Evolutionary conservation across 176 grass and related monocot genomes (phyloP).

Genomic region (Typha latifolia): DNA sequence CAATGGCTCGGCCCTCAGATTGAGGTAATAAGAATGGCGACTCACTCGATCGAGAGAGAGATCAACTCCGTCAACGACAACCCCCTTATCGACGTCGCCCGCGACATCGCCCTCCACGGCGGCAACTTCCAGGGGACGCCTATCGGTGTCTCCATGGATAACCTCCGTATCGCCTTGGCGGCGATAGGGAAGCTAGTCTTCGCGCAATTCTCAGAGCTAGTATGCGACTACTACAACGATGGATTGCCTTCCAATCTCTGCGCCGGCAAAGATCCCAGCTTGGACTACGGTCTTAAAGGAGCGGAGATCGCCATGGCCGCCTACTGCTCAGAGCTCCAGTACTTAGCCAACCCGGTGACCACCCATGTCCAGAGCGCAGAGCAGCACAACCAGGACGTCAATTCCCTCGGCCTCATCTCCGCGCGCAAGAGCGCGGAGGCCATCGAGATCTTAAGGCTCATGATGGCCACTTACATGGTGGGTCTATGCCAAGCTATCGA

Average conservation of each 20-base stretch:
- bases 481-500: conserved; percentile 20
- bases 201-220: conserved; percentile 20
- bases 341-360: conserved; percentile 19
- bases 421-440: conserved; percentile 23
- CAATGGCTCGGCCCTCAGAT: conserved; percentile 22
- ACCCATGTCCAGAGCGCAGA: conserved; percentile 28
- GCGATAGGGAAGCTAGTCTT: conserved; percentile 19
- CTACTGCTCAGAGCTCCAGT: conserved; percentile 25
- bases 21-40: conserved; percentile 7
- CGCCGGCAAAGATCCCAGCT: conserved; percentile 11
- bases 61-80: conserved; percentile 29
- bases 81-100: conserved; percentile 21
- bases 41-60: conserved; percentile 21
- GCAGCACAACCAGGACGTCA: conserved; percentile 27
- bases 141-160: conserved; percentile 27
- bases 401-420: conserved; percentile 18
- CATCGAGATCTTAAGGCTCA: conserved; percentile 17
- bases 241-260: conserved; percentile 14
- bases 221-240: conserved; percentile 18
- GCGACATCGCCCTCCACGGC: conserved; percentile 16
- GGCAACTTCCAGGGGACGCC: conserved; percentile 27
- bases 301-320: conserved; percentile 27
- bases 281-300: conserved; percentile 17
- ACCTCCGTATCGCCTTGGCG: conserved; percentile 12
- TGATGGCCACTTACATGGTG: conserved; percentile 22